Evolutionary conservation across 2,329 filamentous ascomycete genomes (phyloP), one percentile per base, ranked within the genome.

Genomic region (Fusarium armeniacum): DNA sequence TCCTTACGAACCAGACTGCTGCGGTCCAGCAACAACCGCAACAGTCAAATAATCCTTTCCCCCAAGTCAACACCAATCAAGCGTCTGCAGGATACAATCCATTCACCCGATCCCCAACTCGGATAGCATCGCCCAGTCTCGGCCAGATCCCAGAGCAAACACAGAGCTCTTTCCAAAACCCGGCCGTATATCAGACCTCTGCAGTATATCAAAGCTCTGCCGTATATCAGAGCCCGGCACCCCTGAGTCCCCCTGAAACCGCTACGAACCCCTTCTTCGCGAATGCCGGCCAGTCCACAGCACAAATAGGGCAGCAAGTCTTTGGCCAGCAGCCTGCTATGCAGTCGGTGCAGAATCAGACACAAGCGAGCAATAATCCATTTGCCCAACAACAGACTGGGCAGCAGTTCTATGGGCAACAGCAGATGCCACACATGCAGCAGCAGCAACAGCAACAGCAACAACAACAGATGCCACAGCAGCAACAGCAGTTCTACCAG

Each of bases 111-210:
- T 86, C 85, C 16, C 85, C 84, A 6, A 85, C 82, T 4, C 76
- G 82, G 64, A 83, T 86, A 50, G 84, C 84, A 44, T 85, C 84
- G 12, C 84, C 84, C 15, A 76, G 79, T 7, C 79, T 87, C 5
- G 82, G 81, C 3, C 86, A 86, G 70, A 87, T 87, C 40, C 84
- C 84, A 0, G 85, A 87, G 69, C 84, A 86, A 72, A 76, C 79
- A 15, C 84, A 86, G 67, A 78, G 81, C 26, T 82, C 79, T 22
- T 85, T 83, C 63, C 76, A 79, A 40, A 77, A 72, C 55, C 64
- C 74, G 5, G 73, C 75, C 28, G 72, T 74, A n/a, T 71, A 76
- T 41, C 77, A 78, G 44, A 67, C 69, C 22, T 73, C 77, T 28
- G 51, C 53, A 11, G 81, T 80, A 40, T 83, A 76, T 41, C 77